Base-by-base conservation (phyloP, 2,329 filamentous ascomycete genomes). In the Fusarium temperatum region DNA sequence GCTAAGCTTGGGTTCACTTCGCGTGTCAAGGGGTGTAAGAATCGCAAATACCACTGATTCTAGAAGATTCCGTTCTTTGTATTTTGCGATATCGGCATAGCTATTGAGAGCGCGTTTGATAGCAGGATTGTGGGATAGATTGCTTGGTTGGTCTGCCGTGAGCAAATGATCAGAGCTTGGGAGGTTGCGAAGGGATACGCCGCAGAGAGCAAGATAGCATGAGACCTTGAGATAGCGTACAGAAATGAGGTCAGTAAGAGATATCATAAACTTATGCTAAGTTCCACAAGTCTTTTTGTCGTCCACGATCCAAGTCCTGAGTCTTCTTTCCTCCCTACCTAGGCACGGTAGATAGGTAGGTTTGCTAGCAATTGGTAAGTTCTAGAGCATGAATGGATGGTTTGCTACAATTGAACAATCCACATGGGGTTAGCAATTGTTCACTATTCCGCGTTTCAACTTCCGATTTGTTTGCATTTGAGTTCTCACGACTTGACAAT, bases 41-140 rank as follows among this genome's bases (percentile, higher is more conserved):
- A 72, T 20, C 63, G 47, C 8, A 72, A 68, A 39, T 72, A 56
- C 18, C 69, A 72, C 28, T 72, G 38, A 66, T 62, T 30, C 32
- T 20, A 4, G 18, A 48, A 28, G 10, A 14, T 8, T 45, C 10
- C 1, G 2, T n/a, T n/a, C 11, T 58, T 36, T 14, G 14, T 1
- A 1, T 6, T 47, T n/a, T 6, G 18, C 9, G 32, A 26, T 13
- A 24, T 18, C 7, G 28, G 13, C 1, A 35, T 36, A 17, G 20
- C 10, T 41, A n/a, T 18, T n/a, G 3, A 28, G 24, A 28, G 1
- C 35, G 15, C 8, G 10, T n/a, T 15, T n/a, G 51, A 28, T 38
- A 18, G 35, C 10, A 38, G 14, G 20, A 22, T 28, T n/a, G 20
- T 26, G n/a, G n/a, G 7, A 36, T 36, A 18, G 51, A 28, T 28